A percentile compares a stretch with the other conserved stretches of the same genome.
phyloP scores from a whole-genome alignment of 257 asterid genomes.

The Rehmannia glutinosa region DNA sequence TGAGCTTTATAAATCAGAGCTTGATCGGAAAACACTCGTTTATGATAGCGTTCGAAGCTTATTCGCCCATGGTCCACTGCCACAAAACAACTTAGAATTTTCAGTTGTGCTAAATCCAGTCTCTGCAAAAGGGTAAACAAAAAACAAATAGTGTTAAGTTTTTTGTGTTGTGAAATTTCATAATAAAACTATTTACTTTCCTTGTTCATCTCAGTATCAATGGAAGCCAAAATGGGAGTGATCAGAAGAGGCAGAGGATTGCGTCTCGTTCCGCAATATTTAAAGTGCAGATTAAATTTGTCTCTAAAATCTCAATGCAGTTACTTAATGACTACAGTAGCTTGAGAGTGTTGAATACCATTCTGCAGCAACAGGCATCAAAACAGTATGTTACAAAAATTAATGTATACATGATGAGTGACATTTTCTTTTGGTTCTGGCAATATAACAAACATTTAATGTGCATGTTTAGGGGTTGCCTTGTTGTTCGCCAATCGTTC shows the following conservation, averaged over 20 bases:
- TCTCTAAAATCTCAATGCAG: constrained; percentile 27
- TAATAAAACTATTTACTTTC: neutral
- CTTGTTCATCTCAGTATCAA: neutral
- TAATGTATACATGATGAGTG: neutral
- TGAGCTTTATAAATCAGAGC: constrained; percentile 25
- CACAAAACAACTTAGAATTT: constrained; percentile 35
- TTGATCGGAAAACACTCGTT: constrained; percentile 33
- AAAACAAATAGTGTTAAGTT: neutral
- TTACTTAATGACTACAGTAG: constrained; percentile 15
- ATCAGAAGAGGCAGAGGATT: constrained; percentile 41
- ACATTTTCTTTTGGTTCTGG: neutral
- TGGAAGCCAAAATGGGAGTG: constrained; percentile 20
- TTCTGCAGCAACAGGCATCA: constrained; percentile 36
- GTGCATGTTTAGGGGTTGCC: constrained; percentile 36
- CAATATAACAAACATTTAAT: neutral
- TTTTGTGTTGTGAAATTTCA: no score
- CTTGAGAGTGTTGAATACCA: constrained; percentile 35
- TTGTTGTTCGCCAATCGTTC: constrained; percentile 38
- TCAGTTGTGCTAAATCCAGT: constrained; percentile 29
- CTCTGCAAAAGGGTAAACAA: constrained; percentile 29
- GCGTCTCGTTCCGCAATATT: constrained; percentile 17
- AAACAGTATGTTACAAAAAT: constrained; percentile 37
- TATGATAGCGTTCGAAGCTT: constrained; percentile 41
- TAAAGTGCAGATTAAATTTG: constrained; percentile 29
- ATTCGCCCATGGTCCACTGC: constrained; percentile 35